phyloP scores from a whole-genome alignment of 805 yeast genomes.

The Yarrowia sp. region DNA sequence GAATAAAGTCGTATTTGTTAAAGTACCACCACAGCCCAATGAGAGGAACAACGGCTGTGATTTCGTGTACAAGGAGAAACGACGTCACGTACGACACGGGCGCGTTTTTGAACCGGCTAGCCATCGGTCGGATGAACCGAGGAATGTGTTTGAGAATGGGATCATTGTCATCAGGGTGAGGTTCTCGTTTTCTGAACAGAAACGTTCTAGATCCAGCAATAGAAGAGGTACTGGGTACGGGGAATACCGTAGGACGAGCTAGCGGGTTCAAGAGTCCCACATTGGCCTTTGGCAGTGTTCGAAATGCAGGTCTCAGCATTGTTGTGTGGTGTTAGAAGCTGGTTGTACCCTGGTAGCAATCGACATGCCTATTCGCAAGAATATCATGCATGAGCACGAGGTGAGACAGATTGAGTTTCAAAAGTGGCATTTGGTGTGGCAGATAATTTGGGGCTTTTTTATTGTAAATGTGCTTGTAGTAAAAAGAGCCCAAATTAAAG shows the following conservation, averaged over 20 bases:
- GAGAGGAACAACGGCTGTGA: slow-evolving; percentile 70
- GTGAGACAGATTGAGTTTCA: not conserved
- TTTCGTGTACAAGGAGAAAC: slow-evolving; percentile 66
- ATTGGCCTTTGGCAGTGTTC: not conserved
- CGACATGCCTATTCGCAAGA: not conserved
- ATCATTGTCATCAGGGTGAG: slow-evolving; percentile 27
- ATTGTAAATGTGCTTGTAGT: too few species aligned
- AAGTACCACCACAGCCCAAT: slow-evolving; percentile 64
- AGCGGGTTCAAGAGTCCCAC: not conserved
- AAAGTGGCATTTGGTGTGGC: too few species aligned
- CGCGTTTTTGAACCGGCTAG: slow-evolving; percentile 48
- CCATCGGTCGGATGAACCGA: slow-evolving; percentile 48
- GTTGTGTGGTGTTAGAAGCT: not conserved
- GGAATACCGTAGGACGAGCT: not conserved
- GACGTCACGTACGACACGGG: slow-evolving; percentile 62
- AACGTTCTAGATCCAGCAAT: not conserved
- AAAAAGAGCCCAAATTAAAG: too few species aligned
- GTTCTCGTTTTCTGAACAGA: not conserved
- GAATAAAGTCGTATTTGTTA: slow-evolving; percentile 53
- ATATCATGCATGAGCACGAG: too few species aligned
- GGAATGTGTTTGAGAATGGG: slow-evolving; percentile 47
- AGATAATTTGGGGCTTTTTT: too few species aligned
- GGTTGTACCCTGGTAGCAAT: too few species aligned
- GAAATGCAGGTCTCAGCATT: not conserved
- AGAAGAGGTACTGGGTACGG: not conserved